A percentile compares a stretch with the other conserved stretches of the same genome.
Conservation (phyloP, 305 asterid genomes). For the Fraxinus latifolia region DNA sequence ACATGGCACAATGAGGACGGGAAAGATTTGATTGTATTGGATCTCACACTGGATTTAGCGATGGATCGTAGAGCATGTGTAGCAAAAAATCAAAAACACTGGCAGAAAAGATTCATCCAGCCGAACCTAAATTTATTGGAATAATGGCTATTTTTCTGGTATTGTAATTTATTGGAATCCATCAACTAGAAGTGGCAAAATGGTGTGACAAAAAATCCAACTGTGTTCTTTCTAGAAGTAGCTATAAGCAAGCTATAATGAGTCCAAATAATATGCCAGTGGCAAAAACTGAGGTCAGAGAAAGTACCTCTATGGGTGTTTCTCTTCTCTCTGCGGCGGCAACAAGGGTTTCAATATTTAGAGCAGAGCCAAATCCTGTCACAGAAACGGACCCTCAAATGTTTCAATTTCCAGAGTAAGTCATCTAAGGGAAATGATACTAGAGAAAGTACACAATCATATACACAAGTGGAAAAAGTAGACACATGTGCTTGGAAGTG, state of each 20-base stretch:
- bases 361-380: slow-evolving; percentile 93
- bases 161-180: slow-evolving; percentile 65
- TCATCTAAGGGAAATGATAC: slow-evolving; percentile 7
- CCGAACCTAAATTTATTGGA: neutral
- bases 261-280: slow-evolving; percentile 12
- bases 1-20: neutral
- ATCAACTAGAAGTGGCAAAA: neutral
- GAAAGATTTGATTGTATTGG: neutral
- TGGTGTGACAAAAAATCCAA: neutral
- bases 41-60: neutral
- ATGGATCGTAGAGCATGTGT: neutral
- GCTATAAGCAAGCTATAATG: slow-evolving; percentile 11
- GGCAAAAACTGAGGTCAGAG: slow-evolving; percentile 16
- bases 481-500: slow-evolving; percentile 5
- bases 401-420: slow-evolving; percentile 20
- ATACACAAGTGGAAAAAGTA: neutral
- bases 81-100: neutral
- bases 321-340: slow-evolving; percentile 99
- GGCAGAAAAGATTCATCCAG: neutral
- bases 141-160: slow-evolving; percentile 39
- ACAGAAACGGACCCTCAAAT: slow-evolving; percentile 15
- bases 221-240: neutral
- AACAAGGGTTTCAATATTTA: slow-evolving; percentile 95
- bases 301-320: slow-evolving; percentile 84
- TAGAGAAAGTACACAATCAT: slow-evolving; percentile 13